A percentile compares a stretch with the other conserved stretches of the same genome.
phyloP scores from a whole-genome alignment of 345 rosid genomes.

The Lepidium didymum region DNA sequence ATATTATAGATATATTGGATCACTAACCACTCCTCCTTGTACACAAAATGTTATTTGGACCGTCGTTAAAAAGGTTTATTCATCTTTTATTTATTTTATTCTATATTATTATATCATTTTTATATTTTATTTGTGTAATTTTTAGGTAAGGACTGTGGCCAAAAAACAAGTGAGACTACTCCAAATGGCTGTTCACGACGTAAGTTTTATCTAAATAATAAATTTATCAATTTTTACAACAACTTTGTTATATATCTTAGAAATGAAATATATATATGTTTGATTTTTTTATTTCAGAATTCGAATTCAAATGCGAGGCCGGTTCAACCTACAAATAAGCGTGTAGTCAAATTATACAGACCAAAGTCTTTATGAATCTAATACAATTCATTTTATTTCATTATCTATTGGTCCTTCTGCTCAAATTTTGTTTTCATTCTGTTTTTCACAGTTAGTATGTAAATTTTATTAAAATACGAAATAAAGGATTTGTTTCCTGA shows the following conservation, averaged over 20 bases:
- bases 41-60: conserved; percentile 70
- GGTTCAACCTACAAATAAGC: conserved; percentile 36
- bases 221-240: background rate
- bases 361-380: conserved; percentile 21
- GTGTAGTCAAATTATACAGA: conserved; percentile 38
- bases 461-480: background rate
- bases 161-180: conserved; percentile 54
- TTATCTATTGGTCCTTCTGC: background rate
- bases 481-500: background rate
- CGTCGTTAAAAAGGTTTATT: conserved; percentile 46
- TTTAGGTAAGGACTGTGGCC: conserved; percentile 56
- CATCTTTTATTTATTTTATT: too few species aligned
- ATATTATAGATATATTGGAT: conserved; percentile 73
- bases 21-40: conserved; percentile 91
- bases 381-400: background rate
- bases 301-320: conserved; percentile 60
- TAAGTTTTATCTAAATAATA: conserved; percentile 26
- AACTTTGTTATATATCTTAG: background rate
- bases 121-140: background rate
- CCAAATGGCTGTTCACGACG: conserved; percentile 78
- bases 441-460: background rate
- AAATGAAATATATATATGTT: background rate
- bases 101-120: background rate
- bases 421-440: background rate
- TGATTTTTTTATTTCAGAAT: background rate